Conservation (phyloP, 2,329 filamentous ascomycete species). For the Lachnellula occidentalis region DNA sequence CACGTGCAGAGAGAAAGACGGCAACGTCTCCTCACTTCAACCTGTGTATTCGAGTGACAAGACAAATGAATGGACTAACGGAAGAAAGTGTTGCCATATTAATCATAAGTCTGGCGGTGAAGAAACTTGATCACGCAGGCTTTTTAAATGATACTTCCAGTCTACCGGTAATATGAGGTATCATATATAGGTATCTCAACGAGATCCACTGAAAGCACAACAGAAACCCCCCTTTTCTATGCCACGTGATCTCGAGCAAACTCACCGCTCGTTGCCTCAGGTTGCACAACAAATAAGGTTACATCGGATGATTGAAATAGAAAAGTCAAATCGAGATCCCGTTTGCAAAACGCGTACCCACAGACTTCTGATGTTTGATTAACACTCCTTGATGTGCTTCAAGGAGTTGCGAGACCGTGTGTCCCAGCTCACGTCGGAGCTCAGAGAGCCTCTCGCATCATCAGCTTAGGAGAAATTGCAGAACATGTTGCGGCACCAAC, state of each 20-base stretch:
- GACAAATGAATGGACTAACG: not conserved
- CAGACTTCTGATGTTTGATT: constrained; percentile 12
- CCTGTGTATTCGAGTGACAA: too few relatives aligned
- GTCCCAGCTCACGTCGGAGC: constrained; percentile 11
- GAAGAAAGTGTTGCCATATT: not conserved
- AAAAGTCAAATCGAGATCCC: not conserved
- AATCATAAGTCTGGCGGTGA: not conserved
- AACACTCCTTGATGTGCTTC: constrained; percentile 13
- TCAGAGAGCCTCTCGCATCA: not conserved
- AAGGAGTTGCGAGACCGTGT: constrained; percentile 4
- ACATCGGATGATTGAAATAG: constrained; percentile 11
- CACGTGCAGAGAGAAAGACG: too few relatives aligned
- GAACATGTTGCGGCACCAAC: not conserved
- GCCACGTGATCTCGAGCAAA: not conserved
- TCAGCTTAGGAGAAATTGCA: not conserved
- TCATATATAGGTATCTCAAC: too few relatives aligned
- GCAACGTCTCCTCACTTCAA: too few relatives aligned
- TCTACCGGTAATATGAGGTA: not conserved
- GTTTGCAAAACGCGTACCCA: not conserved
- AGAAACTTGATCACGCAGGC: not conserved
- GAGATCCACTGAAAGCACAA: not conserved
- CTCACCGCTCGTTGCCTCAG: constrained; percentile 1
- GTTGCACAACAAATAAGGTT: constrained; percentile 1
- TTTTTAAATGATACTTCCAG: not conserved
- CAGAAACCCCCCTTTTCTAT: not conserved